Conservation (phyloP, 1,139 yeast species). For the Zygoascus sp. region DNA sequence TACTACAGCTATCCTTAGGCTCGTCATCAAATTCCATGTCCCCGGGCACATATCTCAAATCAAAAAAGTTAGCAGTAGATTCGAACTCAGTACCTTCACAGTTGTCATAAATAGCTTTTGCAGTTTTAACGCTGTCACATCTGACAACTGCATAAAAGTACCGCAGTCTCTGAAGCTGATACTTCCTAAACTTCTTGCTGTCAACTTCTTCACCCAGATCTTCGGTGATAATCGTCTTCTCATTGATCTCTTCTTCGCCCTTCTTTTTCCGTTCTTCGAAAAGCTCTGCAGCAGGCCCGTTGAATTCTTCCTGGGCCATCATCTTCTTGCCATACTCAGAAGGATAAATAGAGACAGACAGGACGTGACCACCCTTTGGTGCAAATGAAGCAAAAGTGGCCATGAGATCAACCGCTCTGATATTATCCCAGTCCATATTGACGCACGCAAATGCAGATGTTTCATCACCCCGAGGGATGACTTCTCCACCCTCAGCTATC, state of each 20-base stretch:
- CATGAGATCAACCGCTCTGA: conserved; percentile 79
- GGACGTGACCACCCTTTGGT: conserved; percentile 68
- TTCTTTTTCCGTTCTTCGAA: conserved; percentile 49
- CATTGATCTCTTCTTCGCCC: conserved; percentile 16
- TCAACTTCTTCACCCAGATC: conserved; percentile 46
- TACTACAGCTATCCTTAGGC: conserved; percentile 66
- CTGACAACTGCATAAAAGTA: conserved; percentile 91
- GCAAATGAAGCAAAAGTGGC: conserved; percentile 87
- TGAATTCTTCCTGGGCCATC: conserved; percentile 82
- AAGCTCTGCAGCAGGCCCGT: conserved; percentile 89
- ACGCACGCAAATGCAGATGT: conserved; percentile 81
- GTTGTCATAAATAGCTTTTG: conserved; percentile 70
- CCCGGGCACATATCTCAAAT: conserved; percentile 86
- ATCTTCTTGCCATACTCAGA: conserved; percentile 92
- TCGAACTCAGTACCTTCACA: conserved; percentile 97
- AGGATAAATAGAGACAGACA: conserved; percentile 74
- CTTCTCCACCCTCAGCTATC: conserved; percentile 21
- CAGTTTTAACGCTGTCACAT: conserved; percentile 72
- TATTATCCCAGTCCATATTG: conserved; percentile 95
- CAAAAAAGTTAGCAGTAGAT: conserved; percentile 91
- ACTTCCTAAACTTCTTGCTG: conserved; percentile 52
- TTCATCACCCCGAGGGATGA: conserved; percentile 83
- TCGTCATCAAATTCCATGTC: conserved; percentile 76
- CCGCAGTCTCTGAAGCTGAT: conserved; percentile 73
- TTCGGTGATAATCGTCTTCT: conserved; percentile 32